Percentiles rank a stretch among this genome's conserved stretches.
phyloP scores from a whole-genome alignment of 2,329 filamentous ascomycete species.

The Xylariaceae sp. region DNA sequence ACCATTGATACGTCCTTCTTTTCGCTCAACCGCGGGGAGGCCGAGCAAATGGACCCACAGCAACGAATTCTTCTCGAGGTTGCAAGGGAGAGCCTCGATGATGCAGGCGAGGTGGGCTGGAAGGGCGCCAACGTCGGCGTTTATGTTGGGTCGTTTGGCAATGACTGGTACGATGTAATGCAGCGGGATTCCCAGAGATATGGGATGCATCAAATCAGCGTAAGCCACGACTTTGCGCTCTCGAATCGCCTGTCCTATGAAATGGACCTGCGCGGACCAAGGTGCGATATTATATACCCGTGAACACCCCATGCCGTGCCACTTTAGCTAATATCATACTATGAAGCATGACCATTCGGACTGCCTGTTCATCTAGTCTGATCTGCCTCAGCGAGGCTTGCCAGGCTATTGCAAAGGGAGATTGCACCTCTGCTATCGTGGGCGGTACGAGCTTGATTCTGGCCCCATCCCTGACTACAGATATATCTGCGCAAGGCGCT shows the following conservation, averaged over 20 bases:
- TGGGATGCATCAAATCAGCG: too few species aligned
- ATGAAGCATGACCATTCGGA: conserved; percentile 17
- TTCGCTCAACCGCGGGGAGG: not conserved
- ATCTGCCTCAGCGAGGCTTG: conserved; percentile 34
- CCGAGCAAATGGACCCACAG: not conserved
- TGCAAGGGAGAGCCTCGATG: conserved; percentile 31
- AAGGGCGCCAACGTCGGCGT: conserved; percentile 32
- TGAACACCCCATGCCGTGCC: not conserved
- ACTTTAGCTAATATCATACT: not conserved
- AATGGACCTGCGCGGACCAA: conserved; percentile 22
- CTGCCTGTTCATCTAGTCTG: conserved; percentile 36
- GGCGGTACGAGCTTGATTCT: conserved; percentile 31
- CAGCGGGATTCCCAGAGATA: too few species aligned
- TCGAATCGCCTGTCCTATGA: conserved; percentile 29
- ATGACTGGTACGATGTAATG: conserved; percentile 27
- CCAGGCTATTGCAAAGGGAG: conserved; percentile 25
- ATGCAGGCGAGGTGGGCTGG: conserved; percentile 29
- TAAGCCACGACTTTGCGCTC: conserved; percentile 15
- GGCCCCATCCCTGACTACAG: conserved; percentile 4
- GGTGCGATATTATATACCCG: conserved; percentile 11
- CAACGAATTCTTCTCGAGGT: conserved; percentile 26
- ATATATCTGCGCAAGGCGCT: conserved; percentile 13
- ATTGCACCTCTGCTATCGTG: conserved; percentile 32
- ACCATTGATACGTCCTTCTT: conserved; percentile 1
- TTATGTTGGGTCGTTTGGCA: conserved; percentile 34